phyloP scores from a whole-genome alignment of 2,329 filamentous ascomycete genomes.

The Xenoacremonium recifei region DNA sequence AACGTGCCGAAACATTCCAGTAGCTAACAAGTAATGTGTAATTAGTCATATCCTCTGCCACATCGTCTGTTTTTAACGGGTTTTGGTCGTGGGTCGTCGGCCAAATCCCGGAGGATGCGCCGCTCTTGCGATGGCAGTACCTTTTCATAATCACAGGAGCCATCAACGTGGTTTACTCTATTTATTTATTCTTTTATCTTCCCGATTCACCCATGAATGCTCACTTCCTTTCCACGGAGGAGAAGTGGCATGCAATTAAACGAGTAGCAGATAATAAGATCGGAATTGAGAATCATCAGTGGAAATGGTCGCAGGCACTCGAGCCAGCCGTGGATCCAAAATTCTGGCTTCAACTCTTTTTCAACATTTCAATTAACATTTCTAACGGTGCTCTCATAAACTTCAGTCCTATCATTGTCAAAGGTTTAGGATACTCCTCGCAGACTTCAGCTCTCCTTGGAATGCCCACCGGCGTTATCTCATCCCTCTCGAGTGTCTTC shows the following conservation, averaged over 20 bases:
- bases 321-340: conserved; percentile 52
- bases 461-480: conserved; percentile 8
- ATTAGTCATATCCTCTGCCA: conserved; percentile 8
- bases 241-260: conserved; percentile 1
- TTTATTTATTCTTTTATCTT: not conserved
- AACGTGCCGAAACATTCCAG: too few species aligned
- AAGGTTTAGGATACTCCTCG: conserved; percentile 7
- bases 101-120: conserved; percentile 23
- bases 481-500: not conserved
- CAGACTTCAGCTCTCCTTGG: conserved; percentile 5
- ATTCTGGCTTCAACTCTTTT: conserved; percentile 51
- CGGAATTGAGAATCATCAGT: conserved; percentile 33
- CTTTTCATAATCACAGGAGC: too few species aligned
- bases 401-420: conserved; percentile 10
- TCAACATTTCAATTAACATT: conserved; percentile 51
- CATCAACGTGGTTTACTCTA: conserved; percentile 8
- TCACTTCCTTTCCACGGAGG: not conserved
- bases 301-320: conserved; percentile 43
- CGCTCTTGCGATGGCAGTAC: conserved; percentile 20
- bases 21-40: too few species aligned
- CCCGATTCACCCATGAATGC: conserved; percentile 4
- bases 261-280: conserved; percentile 7
- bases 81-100: conserved; percentile 33
- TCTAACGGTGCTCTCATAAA: conserved; percentile 48
- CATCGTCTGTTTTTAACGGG: conserved; percentile 26